Evolutionary conservation across 192 early-diverging fungal species (phyloP).

Genomic region (Haplosporangium gracile): DNA sequence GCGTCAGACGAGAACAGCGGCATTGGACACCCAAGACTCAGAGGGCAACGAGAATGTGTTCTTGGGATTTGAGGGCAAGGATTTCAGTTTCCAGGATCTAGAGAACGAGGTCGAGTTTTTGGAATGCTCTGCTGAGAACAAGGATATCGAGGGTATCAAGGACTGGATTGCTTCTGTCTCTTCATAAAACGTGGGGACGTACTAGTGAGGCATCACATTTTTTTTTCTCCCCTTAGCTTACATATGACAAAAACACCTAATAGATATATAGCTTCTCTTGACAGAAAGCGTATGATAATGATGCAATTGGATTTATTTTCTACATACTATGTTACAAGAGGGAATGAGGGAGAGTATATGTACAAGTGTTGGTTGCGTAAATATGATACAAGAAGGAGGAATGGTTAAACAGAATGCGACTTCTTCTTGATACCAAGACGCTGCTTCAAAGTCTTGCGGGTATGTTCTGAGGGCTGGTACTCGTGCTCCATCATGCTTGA

Average conservation of each 20-base stretch:
- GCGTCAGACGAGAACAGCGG: constrained; percentile 75
- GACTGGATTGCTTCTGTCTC: constrained; percentile 69
- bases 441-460: constrained; percentile 26
- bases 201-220: not conserved
- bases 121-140: constrained; percentile 70
- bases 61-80: constrained; percentile 85
- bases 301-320: not conserved
- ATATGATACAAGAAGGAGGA: not conserved
- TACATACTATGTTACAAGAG: not conserved
- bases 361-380: not conserved
- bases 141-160: constrained; percentile 69
- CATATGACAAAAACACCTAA: not conserved
- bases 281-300: not conserved
- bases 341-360: not conserved
- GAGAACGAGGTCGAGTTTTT: constrained; percentile 78
- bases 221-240: not conserved
- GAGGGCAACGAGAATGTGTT: constrained; percentile 74
- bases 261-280: not conserved
- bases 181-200: not conserved
- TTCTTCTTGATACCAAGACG: constrained; percentile 50
- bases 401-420: not conserved
- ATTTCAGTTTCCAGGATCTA: constrained; percentile 87
- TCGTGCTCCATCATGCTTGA: not conserved
- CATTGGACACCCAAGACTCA: constrained; percentile 72
- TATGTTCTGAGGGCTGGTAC: constrained; percentile 20